Evolutionary conservation across 140 eudicot species (phyloP).

Genomic region (Cichorium intybus): DNA sequence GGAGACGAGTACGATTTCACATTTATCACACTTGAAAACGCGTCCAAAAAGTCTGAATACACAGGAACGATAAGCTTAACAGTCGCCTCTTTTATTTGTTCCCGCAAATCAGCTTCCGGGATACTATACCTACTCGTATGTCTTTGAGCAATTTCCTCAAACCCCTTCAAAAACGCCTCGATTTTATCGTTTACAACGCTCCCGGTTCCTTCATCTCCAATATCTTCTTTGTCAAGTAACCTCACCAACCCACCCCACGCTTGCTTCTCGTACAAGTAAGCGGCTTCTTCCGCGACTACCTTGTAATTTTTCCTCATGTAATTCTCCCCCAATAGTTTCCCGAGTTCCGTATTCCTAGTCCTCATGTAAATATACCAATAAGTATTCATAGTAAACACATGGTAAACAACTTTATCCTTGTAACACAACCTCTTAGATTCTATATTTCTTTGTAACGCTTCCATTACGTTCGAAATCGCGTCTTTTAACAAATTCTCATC

Average conservation of each 20-base stretch:
- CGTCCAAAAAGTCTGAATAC: conserved; percentile 46
- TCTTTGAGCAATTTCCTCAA: conserved; percentile 52
- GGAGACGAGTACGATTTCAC: conserved; percentile 43
- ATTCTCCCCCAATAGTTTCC: conserved; percentile 59
- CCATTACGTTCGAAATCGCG: conserved; percentile 62
- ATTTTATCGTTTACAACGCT: conserved; percentile 39
- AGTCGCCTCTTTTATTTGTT: conserved; percentile 64
- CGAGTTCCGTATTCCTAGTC: conserved; percentile 56
- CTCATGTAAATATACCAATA: conserved; percentile 91
- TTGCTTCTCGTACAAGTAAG: conserved; percentile 77
- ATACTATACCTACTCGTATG: conserved; percentile 51
- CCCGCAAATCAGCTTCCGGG: conserved; percentile 64
- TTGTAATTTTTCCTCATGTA: conserved; percentile 73
- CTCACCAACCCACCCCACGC: conserved; percentile 73
- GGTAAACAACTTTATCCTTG: conserved; percentile 68
- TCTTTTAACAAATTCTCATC: conserved; percentile 51
- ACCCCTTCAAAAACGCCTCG: conserved; percentile 55
- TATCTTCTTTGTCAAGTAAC: conserved; percentile 55
- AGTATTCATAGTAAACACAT: conserved; percentile 67
- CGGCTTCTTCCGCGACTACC: conserved; percentile 74
- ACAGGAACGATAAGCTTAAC: conserved; percentile 62
- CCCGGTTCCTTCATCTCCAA: conserved; percentile 32
- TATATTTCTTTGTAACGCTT: conserved; percentile 61
- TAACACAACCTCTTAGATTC: conserved; percentile 49
- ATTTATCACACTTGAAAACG: conserved; percentile 31